Evolutionary conservation across 192 early-diverging fungal species (phyloP).

Genomic region (Backusella morwellensis): DNA sequence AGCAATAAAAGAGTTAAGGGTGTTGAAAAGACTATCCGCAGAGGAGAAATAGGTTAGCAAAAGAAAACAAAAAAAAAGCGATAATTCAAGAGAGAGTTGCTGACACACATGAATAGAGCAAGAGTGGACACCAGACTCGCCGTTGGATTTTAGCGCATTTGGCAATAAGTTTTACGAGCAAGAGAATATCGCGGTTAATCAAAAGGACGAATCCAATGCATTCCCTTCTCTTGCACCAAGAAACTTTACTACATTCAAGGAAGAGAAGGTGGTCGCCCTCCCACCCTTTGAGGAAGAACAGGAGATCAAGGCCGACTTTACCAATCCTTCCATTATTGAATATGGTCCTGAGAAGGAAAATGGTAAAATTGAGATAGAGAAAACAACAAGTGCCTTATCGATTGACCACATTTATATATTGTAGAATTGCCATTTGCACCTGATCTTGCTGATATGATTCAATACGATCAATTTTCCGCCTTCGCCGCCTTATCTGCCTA

Average conservation of each 20-base stretch:
- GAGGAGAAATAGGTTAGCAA: background rate
- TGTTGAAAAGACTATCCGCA: background rate
- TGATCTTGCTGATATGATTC: background rate
- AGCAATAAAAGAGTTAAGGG: background rate
- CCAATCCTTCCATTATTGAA: background rate
- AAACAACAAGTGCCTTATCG: background rate
- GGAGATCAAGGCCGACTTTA: background rate
- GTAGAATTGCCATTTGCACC: background rate
- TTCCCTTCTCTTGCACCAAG: background rate
- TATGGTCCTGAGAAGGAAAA: constrained; percentile 7
- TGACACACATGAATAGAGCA: background rate
- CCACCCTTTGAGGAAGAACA: background rate
- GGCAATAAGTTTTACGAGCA: background rate
- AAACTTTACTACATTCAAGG: background rate
- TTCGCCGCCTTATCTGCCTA: background rate
- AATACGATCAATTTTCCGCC: background rate
- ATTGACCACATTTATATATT: too few species aligned
- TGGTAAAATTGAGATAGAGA: background rate
- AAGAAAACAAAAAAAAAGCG: background rate
- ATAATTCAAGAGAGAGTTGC: background rate
- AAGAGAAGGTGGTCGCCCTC: background rate
- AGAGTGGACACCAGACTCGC: background rate
- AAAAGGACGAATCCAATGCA: background rate
- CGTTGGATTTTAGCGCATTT: background rate
- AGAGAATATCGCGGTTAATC: background rate